phyloP scores from a whole-genome alignment of 176 grass and related monocot species.

The Pontederia crassipes region DNA sequence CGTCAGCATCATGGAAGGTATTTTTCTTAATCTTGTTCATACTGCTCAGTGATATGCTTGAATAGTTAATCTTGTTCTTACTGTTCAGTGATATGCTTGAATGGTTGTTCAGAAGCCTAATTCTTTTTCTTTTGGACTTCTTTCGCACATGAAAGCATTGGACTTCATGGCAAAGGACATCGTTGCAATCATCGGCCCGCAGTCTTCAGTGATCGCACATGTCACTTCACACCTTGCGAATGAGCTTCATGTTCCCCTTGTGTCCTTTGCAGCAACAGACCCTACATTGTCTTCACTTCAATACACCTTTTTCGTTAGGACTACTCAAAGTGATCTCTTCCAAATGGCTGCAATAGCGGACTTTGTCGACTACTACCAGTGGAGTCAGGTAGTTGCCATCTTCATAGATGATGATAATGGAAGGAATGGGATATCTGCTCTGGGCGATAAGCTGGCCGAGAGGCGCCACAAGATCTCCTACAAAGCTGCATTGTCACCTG shows the following conservation, averaged over 20 bases:
- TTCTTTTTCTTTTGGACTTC: no score
- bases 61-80: no score
- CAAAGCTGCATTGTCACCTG: constrained; percentile 8
- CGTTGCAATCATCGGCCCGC: constrained; percentile 1
- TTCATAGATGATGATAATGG: constrained; percentile 9
- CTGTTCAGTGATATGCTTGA: no score
- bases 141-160: neutral
- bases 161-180: constrained; percentile 12
- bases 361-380: constrained; percentile 7
- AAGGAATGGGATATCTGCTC: constrained; percentile 5
- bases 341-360: constrained; percentile 12
- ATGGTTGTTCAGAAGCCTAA: no score
- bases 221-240: constrained; percentile 13
- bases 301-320: constrained; percentile 7
- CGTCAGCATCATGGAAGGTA: constrained; percentile 2
- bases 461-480: constrained; percentile 8
- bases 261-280: constrained; percentile 8
- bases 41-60: no score
- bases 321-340: constrained; percentile 7
- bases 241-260: constrained; percentile 7
- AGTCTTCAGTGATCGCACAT: constrained; percentile 5
- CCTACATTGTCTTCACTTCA: constrained; percentile 7
- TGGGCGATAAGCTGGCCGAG: constrained; percentile 6
- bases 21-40: no score
- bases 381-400: neutral